Conservation (phyloP, 2,329 filamentous ascomycete species). For the Fusarium musae region DNA sequence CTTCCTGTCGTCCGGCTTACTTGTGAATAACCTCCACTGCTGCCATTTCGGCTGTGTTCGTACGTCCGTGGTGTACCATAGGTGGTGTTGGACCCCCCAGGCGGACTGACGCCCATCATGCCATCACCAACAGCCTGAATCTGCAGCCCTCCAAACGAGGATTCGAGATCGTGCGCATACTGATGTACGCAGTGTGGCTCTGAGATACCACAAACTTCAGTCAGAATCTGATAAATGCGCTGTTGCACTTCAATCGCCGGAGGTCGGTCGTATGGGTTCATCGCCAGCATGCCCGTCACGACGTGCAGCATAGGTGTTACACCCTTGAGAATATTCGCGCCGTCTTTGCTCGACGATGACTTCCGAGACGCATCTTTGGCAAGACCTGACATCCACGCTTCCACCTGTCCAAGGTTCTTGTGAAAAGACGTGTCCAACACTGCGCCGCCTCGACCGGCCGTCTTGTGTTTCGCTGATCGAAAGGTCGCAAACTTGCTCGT, state of each 20-base stretch:
- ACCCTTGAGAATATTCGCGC: conserved; percentile 61
- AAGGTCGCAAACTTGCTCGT: conserved; percentile 73
- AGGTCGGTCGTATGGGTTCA: conserved; percentile 63
- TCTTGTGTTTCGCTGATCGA: conserved; percentile 73
- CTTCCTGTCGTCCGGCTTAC: conserved; percentile 48
- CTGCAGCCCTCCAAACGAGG: conserved; percentile 40
- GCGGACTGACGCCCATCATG: conserved; percentile 2
- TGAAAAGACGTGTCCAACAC: conserved; percentile 78
- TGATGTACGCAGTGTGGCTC: conserved; percentile 67
- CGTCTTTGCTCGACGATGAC: conserved; percentile 49
- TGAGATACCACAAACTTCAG: conserved; percentile 57
- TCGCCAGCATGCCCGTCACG: conserved; percentile 64
- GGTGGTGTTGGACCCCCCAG: conserved; percentile 42
- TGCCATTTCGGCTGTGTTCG: conserved; percentile 47
- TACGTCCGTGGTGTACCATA: conserved; percentile 46
- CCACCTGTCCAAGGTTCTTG: conserved; percentile 74
- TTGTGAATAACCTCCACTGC: conserved; percentile 51
- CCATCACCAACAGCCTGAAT: conserved; percentile 28
- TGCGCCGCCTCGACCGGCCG: conserved; percentile 66
- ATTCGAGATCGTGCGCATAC: conserved; percentile 52
- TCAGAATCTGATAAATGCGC: conserved; percentile 63
- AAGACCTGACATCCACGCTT: conserved; percentile 73
- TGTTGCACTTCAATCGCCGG: conserved; percentile 63
- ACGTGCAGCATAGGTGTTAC: conserved; percentile 64
- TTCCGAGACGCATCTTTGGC: conserved; percentile 68